Evolutionary conservation across 1,284 basidiomycete genomes (phyloP).

Genomic region (Boletus semigastroideus): DNA sequence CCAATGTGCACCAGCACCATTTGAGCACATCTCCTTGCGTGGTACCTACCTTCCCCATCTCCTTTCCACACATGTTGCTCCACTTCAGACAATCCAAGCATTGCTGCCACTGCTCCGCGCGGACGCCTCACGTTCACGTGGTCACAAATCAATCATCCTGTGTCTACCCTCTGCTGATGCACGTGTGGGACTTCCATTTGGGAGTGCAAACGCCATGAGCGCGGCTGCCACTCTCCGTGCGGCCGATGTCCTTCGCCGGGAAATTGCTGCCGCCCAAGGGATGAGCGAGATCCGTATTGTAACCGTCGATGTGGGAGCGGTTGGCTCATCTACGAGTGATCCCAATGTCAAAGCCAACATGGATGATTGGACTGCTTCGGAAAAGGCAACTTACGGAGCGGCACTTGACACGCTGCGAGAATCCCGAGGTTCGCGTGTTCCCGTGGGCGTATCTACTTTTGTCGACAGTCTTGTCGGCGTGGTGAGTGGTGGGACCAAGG

Average conservation of each 20-base stretch:
- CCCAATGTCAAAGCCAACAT: slow-evolving; percentile 31
- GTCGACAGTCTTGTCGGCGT: slow-evolving; percentile 56
- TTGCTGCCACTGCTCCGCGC: slow-evolving; percentile 73
- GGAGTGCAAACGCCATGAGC: slow-evolving; percentile 62
- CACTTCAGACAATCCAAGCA: slow-evolving; percentile 71
- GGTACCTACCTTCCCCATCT: slow-evolving; percentile 67
- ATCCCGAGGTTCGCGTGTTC: slow-evolving; percentile 44
- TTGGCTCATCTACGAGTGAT: slow-evolving; percentile 17
- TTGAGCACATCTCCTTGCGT: slow-evolving; percentile 68
- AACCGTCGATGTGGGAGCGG: slow-evolving; percentile 43
- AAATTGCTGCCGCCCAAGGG: slow-evolving; percentile 55
- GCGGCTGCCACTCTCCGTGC: slow-evolving; percentile 68
- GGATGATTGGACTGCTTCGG: slow-evolving; percentile 68
- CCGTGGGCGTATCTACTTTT: slow-evolving; percentile 56
- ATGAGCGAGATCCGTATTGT: slow-evolving; percentile 67
- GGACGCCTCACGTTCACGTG: slow-evolving; percentile 50
- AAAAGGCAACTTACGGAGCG: slow-evolving; percentile 66
- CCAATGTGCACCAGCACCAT: slow-evolving; percentile 51
- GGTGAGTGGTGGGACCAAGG: slow-evolving; percentile 50
- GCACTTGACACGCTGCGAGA: slow-evolving; percentile 57
- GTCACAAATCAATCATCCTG: slow-evolving; percentile 63
- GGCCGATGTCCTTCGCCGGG: slow-evolving; percentile 68
- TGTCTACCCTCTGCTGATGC: slow-evolving; percentile 70
- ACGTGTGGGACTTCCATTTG: slow-evolving; percentile 68
- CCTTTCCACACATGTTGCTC: slow-evolving; percentile 68